A percentile compares a stretch with the other conserved stretches of the same genome.
Evolutionary conservation across 169 alveolate species (phyloP).

Genomic region (Plasmodium relictum): DNA sequence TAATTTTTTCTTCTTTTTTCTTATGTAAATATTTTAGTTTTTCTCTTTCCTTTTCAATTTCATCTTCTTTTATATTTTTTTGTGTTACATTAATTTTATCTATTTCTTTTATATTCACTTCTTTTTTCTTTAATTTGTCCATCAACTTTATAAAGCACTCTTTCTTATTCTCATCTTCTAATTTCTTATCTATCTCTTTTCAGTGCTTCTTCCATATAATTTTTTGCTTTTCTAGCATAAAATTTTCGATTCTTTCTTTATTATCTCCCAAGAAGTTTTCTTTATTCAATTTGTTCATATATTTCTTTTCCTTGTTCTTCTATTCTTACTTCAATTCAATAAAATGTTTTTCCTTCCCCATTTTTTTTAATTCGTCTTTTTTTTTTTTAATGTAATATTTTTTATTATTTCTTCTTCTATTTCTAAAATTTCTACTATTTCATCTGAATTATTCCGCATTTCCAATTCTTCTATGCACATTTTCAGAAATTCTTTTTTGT

Average conservation of each 20-base stretch:
- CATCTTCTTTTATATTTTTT: neutral
- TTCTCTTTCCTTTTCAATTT: neutral
- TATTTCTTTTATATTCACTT: neutral
- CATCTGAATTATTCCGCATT: too few relatives aligned
- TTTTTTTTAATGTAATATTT: too few relatives aligned
- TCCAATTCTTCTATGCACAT: too few relatives aligned
- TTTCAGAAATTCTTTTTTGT: too few relatives aligned
- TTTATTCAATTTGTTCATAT: neutral
- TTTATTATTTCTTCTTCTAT: neutral
- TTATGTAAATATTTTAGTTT: too few relatives aligned
- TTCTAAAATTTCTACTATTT: neutral
- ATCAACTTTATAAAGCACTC: neutral
- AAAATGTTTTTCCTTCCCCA: neutral
- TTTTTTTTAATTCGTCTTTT: too few relatives aligned
- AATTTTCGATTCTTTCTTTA: neutral
- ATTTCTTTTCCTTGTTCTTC: neutral
- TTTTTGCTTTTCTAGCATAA: neutral
- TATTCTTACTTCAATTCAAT: slow-evolving; percentile 1
- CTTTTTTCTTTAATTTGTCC: neutral
- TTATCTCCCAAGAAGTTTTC: neutral
- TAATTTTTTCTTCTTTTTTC: neutral
- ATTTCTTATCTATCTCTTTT: neutral
- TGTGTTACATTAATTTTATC: neutral
- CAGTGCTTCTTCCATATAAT: neutral
- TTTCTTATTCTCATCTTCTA: neutral